A percentile compares a stretch with the other conserved stretches of the same genome.
These are phyloP conservation scores for Blastocystis sp. DNA, from an alignment of 352 stramenopile genomes.

Conservation along the genomic window DNA sequence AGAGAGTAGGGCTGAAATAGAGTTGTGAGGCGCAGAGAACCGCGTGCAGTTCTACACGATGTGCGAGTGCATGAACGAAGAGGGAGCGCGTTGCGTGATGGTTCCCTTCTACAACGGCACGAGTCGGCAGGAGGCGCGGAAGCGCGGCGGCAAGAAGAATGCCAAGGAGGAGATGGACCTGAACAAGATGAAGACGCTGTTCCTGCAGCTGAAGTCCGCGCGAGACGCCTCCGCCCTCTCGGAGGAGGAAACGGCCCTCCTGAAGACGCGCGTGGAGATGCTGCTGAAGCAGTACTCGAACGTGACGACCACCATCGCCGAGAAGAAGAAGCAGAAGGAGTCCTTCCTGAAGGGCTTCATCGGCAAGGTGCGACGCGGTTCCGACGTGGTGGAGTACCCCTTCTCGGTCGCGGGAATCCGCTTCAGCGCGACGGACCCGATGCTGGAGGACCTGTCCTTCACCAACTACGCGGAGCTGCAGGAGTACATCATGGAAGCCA, in stretches of 20 bases:
- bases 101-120: slow-evolving; percentile 15
- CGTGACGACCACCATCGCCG: neutral
- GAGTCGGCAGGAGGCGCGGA: slow-evolving; percentile 2
- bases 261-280: slow-evolving; percentile 9
- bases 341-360: neutral
- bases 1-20: neutral
- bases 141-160: neutral
- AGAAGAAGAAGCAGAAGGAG: neutral
- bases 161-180: neutral
- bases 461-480: neutral
- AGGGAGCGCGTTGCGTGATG: slow-evolving; percentile 5
- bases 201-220: neutral
- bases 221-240: neutral
- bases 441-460: slow-evolving; percentile 31
- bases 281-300: slow-evolving; percentile 29
- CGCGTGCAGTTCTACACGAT: neutral
- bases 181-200: slow-evolving; percentile 24
- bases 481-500: slow-evolving; percentile 37
- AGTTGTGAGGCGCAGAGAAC: neutral
- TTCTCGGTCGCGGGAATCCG: neutral
- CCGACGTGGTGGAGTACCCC: neutral
- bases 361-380: neutral
- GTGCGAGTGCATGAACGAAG: slow-evolving; percentile 3
- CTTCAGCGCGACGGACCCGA: neutral
- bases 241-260: neutral